Conservation (phyloP, 2,329 filamentous ascomycete genomes). For the Nothopassalora personata region DNA sequence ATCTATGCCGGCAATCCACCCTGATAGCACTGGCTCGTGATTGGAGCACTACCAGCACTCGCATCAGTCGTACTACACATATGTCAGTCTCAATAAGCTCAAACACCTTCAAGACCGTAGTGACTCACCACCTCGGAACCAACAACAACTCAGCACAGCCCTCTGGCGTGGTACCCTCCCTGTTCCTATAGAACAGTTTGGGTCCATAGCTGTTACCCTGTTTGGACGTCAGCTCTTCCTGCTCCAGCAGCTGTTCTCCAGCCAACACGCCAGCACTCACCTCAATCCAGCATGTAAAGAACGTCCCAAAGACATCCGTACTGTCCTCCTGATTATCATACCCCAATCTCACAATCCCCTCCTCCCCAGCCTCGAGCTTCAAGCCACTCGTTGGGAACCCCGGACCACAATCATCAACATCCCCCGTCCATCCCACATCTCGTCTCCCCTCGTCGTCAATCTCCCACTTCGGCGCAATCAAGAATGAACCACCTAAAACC, state of each 20-base stretch:
- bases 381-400: neutral
- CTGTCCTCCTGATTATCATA: slow-evolving; percentile 7
- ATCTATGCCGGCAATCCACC: neutral
- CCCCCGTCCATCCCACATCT: slow-evolving; percentile 6
- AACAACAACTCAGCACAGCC: slow-evolving; percentile 11
- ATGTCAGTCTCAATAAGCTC: neutral
- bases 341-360: slow-evolving; percentile 2
- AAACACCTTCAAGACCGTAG: neutral
- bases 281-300: slow-evolving; percentile 7
- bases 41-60: neutral
- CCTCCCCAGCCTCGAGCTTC: neutral
- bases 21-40: neutral
- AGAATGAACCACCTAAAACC: neutral
- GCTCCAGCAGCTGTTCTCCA: no score
- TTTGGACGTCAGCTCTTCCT: no score
- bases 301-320: slow-evolving; percentile 5
- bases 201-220: slow-evolving; percentile 6
- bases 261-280: neutral
- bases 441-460: slow-evolving; percentile 1
- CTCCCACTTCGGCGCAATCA: slow-evolving; percentile 4
- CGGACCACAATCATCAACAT: neutral
- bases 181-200: slow-evolving; percentile 4
- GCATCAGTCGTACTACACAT: neutral
- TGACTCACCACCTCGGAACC: slow-evolving; percentile 5
- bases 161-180: neutral